Percentiles rank a stretch among this genome's conserved stretches.
These are phyloP conservation scores for Hibiscus trionum DNA, from an alignment of 345 rosid genomes.

Conservation along the genomic window DNA sequence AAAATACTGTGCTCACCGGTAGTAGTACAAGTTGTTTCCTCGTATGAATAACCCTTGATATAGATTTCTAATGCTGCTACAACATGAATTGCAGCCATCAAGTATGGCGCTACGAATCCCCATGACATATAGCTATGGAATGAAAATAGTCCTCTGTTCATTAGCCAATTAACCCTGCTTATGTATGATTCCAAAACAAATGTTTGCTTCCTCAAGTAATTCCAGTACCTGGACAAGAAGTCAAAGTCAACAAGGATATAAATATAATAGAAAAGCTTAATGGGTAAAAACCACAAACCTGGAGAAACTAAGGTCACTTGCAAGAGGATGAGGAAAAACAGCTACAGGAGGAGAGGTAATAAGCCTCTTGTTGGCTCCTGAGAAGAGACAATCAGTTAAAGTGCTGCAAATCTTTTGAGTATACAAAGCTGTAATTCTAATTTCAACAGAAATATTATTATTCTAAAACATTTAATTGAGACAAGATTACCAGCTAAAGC, in stretches of 20 bases:
- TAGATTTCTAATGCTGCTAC: constrained; percentile 66
- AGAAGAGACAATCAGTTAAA: constrained; percentile 9
- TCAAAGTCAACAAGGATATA: constrained; percentile 10
- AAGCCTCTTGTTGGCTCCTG: constrained; percentile 92
- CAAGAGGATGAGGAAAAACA: constrained; percentile 95
- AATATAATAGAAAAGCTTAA: constrained; percentile 6
- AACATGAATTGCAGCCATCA: constrained; percentile 74
- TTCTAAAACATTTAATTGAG: neutral
- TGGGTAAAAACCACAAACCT: constrained; percentile 43
- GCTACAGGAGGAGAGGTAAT: constrained; percentile 98
- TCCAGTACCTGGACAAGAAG: constrained; percentile 72
- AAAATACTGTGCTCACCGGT: constrained; percentile 55
- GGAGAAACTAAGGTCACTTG: constrained; percentile 86
- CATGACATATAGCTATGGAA: constrained; percentile 89
- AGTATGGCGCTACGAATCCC: constrained; percentile 85
- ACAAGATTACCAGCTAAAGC: constrained; percentile 70
- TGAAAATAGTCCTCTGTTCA: constrained; percentile 84
- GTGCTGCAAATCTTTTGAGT: neutral
- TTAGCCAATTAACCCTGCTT: constrained; percentile 75
- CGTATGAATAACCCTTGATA: constrained; percentile 53
- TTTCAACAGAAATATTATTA: neutral
- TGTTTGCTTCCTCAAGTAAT: constrained; percentile 97
- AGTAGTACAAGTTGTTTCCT: constrained; percentile 49
- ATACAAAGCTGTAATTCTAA: neutral
- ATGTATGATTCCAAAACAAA: constrained; percentile 94